Evolutionary conservation across 805 yeast genomes (phyloP).

Genomic region (Saccharomycopsis sp.): DNA sequence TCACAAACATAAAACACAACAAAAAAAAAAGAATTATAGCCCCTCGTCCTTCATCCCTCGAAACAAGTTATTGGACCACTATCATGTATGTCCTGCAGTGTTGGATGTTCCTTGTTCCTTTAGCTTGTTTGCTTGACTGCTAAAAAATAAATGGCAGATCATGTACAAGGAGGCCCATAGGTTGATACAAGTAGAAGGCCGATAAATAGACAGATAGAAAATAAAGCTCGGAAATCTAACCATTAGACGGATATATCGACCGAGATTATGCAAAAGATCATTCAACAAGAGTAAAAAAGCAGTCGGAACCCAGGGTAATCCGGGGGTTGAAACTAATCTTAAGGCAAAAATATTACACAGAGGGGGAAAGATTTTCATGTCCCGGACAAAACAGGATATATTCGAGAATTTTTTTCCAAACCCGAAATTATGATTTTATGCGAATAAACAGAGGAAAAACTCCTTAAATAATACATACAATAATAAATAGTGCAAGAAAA

Average conservation of each 20-base stretch:
- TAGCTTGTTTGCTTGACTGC: neutral
- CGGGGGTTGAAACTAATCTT: too few species aligned
- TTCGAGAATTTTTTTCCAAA: conserved; percentile 1
- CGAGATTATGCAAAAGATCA: neutral
- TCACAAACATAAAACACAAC: too few species aligned
- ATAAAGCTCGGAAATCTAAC: neutral
- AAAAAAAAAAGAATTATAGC: too few species aligned
- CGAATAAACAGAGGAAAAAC: conserved; percentile 2
- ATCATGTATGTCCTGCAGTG: neutral
- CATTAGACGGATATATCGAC: neutral
- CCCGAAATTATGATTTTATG: neutral
- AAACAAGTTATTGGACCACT: neutral
- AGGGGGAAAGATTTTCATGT: neutral
- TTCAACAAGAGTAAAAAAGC: neutral
- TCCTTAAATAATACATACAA: neutral
- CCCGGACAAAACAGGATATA: neutral
- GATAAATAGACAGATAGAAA: too few species aligned
- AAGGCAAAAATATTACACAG: too few species aligned
- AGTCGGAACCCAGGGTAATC: neutral
- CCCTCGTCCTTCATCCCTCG: neutral
- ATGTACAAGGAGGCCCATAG: too few species aligned
- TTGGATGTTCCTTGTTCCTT: neutral
- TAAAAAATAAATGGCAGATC: neutral
- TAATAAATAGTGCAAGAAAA: too few species aligned
- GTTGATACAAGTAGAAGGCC: too few species aligned